Evolutionary conservation across 2,329 filamentous ascomycete species (phyloP).

Genomic region (Trichophyton schoenleinii): DNA sequence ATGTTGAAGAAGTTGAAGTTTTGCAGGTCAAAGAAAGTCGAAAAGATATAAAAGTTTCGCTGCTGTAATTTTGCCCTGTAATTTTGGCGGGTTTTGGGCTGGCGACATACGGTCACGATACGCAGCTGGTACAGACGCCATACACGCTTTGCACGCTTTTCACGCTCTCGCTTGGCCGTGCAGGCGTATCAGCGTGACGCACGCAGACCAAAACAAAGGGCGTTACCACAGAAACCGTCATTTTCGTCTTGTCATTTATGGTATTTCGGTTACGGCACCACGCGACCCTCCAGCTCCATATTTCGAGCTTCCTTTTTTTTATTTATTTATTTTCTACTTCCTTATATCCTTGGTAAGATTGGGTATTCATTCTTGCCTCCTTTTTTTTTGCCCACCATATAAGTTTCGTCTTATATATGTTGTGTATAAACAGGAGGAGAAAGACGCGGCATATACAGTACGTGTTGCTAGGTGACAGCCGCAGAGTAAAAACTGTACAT

Average conservation of each 20-base stretch:
- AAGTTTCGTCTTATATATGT: too few relatives aligned
- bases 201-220: slow-evolving; percentile 7
- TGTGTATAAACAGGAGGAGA: too few relatives aligned
- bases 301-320: too few relatives aligned
- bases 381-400: not conserved
- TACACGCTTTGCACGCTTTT: slow-evolving; percentile 7
- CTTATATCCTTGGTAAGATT: not conserved
- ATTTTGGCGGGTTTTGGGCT: not conserved
- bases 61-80: not conserved
- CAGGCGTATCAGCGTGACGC: slow-evolving; percentile 1
- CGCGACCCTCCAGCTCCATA: not conserved
- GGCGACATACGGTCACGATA: not conserved
- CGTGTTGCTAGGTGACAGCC: too few relatives aligned
- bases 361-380: not conserved
- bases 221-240: slow-evolving; percentile 9
- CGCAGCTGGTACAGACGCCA: slow-evolving; percentile 5
- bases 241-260: not conserved
- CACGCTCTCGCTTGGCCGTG: not conserved
- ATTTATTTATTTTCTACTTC: not conserved
- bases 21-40: slow-evolving; percentile 1
- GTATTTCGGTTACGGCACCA: not conserved
- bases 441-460: too few relatives aligned
- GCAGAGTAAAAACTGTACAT: too few relatives aligned
- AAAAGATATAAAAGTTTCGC: not conserved
- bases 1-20: slow-evolving; percentile 4